These are phyloP conservation scores for Suillus alpinus DNA, from an alignment of 768 basidiomycete species.

Conservation along the genomic window DNA sequence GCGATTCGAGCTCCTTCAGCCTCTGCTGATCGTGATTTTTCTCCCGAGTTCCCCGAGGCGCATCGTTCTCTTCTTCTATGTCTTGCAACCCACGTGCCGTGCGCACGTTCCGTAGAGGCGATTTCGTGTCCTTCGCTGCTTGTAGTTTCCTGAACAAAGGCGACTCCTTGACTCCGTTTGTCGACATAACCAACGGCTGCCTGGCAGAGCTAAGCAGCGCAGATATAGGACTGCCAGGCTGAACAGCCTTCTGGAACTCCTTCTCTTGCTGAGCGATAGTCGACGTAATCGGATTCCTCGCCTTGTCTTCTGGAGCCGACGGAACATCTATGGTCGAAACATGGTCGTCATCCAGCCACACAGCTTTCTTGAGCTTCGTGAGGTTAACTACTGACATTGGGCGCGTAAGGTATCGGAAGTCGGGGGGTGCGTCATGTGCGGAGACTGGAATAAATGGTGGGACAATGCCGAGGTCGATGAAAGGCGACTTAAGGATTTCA, in stretches of 20 bases:
- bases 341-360: slow-evolving; percentile 65
- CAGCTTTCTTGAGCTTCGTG: slow-evolving; percentile 56
- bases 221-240: slow-evolving; percentile 92
- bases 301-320: slow-evolving; percentile 26
- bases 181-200: slow-evolving; percentile 78
- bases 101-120: slow-evolving; percentile 47
- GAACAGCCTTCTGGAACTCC: slow-evolving; percentile 95
- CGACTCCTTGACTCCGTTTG: slow-evolving; percentile 35
- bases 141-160: slow-evolving; percentile 51
- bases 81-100: slow-evolving; percentile 43
- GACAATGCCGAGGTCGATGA: slow-evolving; percentile 79
- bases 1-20: slow-evolving; percentile 79
- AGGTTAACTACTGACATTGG: slow-evolving; percentile 68
- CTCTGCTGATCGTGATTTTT: slow-evolving; percentile 41
- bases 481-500: slow-evolving; percentile 80
- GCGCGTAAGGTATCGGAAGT: slow-evolving; percentile 67
- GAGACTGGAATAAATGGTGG: slow-evolving; percentile 79
- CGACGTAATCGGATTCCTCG: slow-evolving; percentile 45
- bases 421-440: slow-evolving; percentile 72
- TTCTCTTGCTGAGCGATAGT: slow-evolving; percentile 85
- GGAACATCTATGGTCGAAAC: slow-evolving; percentile 42
- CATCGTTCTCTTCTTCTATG: slow-evolving; percentile 41
- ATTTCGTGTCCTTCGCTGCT: slow-evolving; percentile 47
- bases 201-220: slow-evolving; percentile 86
- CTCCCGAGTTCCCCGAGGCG: slow-evolving; percentile 37